Evolutionary conservation across 164 flowering plant genomes (phyloP).

Genomic region (Nymphaea thermarum): DNA sequence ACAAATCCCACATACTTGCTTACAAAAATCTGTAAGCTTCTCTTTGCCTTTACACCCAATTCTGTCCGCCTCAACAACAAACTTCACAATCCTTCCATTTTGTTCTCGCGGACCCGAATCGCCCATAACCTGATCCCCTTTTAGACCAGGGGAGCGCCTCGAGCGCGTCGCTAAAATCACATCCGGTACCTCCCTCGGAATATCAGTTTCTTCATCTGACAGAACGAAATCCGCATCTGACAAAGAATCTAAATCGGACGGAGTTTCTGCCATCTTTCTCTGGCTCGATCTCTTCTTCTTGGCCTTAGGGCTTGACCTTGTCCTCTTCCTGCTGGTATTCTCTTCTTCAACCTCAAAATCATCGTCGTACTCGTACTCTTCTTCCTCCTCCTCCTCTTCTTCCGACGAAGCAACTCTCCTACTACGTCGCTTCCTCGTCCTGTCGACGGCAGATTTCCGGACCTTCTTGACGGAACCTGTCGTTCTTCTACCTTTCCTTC

Average conservation of each 20-base stretch:
- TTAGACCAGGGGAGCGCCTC: neutral
- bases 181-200: neutral
- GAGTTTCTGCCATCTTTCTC: neutral
- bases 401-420: neutral
- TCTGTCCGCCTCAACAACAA: neutral
- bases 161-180: neutral
- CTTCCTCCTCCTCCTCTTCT: slow-evolving; percentile 18
- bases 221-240: slow-evolving; percentile 66
- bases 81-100: neutral
- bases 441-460: neutral
- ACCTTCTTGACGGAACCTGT: neutral
- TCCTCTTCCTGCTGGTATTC: slow-evolving; percentile 7
- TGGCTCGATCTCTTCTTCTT: slow-evolving; percentile 3
- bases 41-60: slow-evolving; percentile 55
- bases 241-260: slow-evolving; percentile 56
- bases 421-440: neutral
- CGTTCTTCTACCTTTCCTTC: no score
- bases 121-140: neutral
- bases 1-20: slow-evolving; percentile 92
- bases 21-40: slow-evolving; percentile 39
- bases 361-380: slow-evolving; percentile 4
- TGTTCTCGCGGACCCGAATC: neutral
- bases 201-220: slow-evolving; percentile 85
- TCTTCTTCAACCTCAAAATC: slow-evolving; percentile 18
- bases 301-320: slow-evolving; percentile 8